A percentile compares a stretch with the other conserved stretches of the same genome.
phyloP scores from a whole-genome alignment of 805 yeast genomes.

The Suhomyces kilbournensis region DNA sequence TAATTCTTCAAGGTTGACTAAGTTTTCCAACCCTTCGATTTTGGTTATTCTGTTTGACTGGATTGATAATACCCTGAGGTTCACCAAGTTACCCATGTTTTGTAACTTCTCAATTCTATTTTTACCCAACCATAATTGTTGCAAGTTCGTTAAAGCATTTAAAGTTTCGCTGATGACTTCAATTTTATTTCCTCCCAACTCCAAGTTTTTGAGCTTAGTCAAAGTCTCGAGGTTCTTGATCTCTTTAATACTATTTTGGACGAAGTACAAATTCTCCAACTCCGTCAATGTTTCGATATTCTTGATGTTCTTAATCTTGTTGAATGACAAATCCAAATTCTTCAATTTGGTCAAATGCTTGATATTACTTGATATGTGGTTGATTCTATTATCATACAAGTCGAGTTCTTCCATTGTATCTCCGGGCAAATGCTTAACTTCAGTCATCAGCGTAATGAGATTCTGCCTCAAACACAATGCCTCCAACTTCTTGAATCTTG shows the following conservation, averaged over 20 bases:
- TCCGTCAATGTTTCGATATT: slow-evolving; percentile 62
- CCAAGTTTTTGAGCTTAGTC: slow-evolving; percentile 61
- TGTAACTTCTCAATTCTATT: slow-evolving; percentile 67
- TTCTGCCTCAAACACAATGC: slow-evolving; percentile 79
- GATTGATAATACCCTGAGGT: slow-evolving; percentile 75
- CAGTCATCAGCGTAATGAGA: slow-evolving; percentile 64
- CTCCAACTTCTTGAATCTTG: slow-evolving; percentile 55
- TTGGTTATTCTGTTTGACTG: slow-evolving; percentile 81
- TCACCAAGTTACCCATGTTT: slow-evolving; percentile 56
- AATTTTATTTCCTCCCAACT: slow-evolving; percentile 86
- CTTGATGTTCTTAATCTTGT: slow-evolving; percentile 81
- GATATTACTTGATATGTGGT: slow-evolving; percentile 74
- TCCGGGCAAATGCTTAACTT: slow-evolving; percentile 55
- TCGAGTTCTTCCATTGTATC: slow-evolving; percentile 73
- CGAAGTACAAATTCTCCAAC: slow-evolving; percentile 72
- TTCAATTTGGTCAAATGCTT: slow-evolving; percentile 55
- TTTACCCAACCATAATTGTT: slow-evolving; percentile 90
- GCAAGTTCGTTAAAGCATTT: slow-evolving; percentile 51
- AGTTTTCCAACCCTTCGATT: slow-evolving; percentile 75
- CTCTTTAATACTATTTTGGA: slow-evolving; percentile 78
- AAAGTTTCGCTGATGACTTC: slow-evolving; percentile 55
- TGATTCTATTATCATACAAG: slow-evolving; percentile 86
- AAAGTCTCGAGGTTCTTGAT: slow-evolving; percentile 66
- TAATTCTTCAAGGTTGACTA: slow-evolving; percentile 75
- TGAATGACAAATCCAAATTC: slow-evolving; percentile 80